Conservation (phyloP, 2,329 filamentous ascomycete species). For the Orbilia brochopaga region DNA sequence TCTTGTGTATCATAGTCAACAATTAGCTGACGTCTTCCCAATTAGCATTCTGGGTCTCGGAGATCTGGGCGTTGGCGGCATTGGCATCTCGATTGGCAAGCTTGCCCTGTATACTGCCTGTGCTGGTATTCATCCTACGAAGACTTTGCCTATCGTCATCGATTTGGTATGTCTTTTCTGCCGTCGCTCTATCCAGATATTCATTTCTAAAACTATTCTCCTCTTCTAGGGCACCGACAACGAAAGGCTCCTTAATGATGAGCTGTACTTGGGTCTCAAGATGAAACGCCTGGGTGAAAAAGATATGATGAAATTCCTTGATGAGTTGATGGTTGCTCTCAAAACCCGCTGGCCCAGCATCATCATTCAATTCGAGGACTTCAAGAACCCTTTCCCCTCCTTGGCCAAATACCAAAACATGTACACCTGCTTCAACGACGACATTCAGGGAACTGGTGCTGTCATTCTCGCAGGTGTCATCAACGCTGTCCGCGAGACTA, state of each 20-base stretch:
- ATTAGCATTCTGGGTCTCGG: slow-evolving; percentile 76
- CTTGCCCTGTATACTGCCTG: slow-evolving; percentile 92
- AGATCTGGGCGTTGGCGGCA: slow-evolving; percentile 94
- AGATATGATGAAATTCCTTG: slow-evolving; percentile 88
- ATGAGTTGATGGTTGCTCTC: slow-evolving; percentile 93
- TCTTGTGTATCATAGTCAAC: background rate
- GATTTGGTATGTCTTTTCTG: slow-evolving; percentile 58
- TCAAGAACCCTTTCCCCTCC: slow-evolving; percentile 95
- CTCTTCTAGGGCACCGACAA: slow-evolving; percentile 67
- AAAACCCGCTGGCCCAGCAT: slow-evolving; percentile 74
- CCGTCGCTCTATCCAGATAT: background rate
- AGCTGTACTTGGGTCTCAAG: slow-evolving; percentile 87
- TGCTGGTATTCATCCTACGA: slow-evolving; percentile 89
- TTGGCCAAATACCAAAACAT: slow-evolving; percentile 84
- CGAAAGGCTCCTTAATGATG: slow-evolving; percentile 70
- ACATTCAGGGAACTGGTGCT: slow-evolving; percentile 95
- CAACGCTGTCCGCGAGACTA: slow-evolving; percentile 79
- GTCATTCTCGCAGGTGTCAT: slow-evolving; percentile 87
- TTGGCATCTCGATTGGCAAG: slow-evolving; percentile 98
- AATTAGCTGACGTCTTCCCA: slow-evolving; percentile 57
- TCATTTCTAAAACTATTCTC: slow-evolving; percentile 19
- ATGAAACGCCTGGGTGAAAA: slow-evolving; percentile 77
- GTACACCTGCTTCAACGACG: slow-evolving; percentile 98
- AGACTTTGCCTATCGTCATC: slow-evolving; percentile 74
- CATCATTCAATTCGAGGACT: slow-evolving; percentile 93